Evolutionary conservation across 176 grass and related monocot species (phyloP), one percentile per base, ranked within the genome.

Genomic region (Phoenix roebelenii): DNA sequence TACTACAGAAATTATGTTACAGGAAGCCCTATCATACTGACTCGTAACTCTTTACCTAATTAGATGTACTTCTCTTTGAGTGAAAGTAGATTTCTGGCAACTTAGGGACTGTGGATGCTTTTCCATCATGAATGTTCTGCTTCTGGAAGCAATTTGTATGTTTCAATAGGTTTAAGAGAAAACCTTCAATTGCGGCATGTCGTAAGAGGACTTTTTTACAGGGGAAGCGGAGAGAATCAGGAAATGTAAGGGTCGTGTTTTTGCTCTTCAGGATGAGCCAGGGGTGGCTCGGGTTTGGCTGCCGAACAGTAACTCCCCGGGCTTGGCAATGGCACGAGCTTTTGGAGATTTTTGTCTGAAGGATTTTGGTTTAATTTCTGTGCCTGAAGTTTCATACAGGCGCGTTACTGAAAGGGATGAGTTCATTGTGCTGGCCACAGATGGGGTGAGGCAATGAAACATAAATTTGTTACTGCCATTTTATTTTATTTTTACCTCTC

Each of bases 311-410:
- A 71, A 86, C 55, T 80, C 79, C 14, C 87, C 83, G 5, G 87
- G 87, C 32, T 70, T 91, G 49, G 83, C 87, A 70, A 85, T 86
- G 82, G 68, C 82, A 24, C 66, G 87, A 30, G 83, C 87, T 77
- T 85, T 91, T 66, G 87, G 87, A 23, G 87, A 91, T 74, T 91
- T 91, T 29, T 86, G 82, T 76, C 68, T 91, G 15, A 91, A 91
- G 52, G 79, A 91, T 74, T 86, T 76, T 49, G 87, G 87, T 32
- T 57, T 91, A 18, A 91, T 80, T 7, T 85, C 83, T 73, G 79
- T 82, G 57, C 87, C 87, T 44, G 82, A 91, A 4, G 75, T 91
- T 52, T 77, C 75, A 15, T 83, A 83, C 29, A 63, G 75, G 66
- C 68, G 24, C 62, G 67, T 86, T 28, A 76, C 65, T n/a, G 75